phyloP scores from a whole-genome alignment of 2,329 filamentous ascomycete species.

The Amauroascus niger region DNA sequence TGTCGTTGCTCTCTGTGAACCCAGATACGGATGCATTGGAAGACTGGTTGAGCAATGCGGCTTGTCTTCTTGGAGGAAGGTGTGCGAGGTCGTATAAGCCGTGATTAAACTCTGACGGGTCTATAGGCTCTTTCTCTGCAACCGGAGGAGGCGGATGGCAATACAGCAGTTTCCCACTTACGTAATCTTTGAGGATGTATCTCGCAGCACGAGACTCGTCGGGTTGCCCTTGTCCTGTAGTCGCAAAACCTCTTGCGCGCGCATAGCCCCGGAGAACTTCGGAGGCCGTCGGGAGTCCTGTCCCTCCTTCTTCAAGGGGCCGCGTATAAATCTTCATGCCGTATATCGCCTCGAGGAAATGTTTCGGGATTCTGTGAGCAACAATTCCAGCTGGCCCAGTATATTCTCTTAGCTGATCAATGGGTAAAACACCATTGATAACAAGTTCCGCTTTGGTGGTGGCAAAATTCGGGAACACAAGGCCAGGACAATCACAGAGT shows the following conservation, averaged over 20 bases:
- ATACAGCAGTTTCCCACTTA: conserved; percentile 88
- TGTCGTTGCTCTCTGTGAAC: conserved; percentile 24
- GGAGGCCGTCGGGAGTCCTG: conserved; percentile 69
- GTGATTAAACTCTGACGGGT: conserved; percentile 69
- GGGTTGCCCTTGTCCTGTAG: conserved; percentile 77
- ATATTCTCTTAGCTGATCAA: conserved; percentile 91
- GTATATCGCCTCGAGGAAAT: conserved; percentile 85
- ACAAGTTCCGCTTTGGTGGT: conserved; percentile 54
- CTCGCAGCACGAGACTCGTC: conserved; percentile 88
- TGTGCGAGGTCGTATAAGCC: conserved; percentile 79
- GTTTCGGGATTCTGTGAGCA: conserved; percentile 71
- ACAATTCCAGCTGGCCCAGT: conserved; percentile 78
- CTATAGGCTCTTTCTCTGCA: conserved; percentile 47
- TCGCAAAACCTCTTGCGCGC: conserved; percentile 78
- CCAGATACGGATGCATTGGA: conserved; percentile 6
- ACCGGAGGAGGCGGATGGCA: conserved; percentile 68
- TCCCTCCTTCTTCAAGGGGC: conserved; percentile 83
- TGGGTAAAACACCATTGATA: conserved; percentile 86
- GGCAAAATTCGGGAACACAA: conserved; percentile 56
- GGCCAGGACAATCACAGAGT: conserved; percentile 94
- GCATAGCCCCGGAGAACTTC: conserved; percentile 84
- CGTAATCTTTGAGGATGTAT: conserved; percentile 90
- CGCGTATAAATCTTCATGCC: conserved; percentile 78
- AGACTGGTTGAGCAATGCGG: conserved; percentile 25
- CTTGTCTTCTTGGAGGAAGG: conserved; percentile 70